Base-by-base conservation (phyloP, 148 eudicot species). In the Vaccinium vitisidaea region DNA sequence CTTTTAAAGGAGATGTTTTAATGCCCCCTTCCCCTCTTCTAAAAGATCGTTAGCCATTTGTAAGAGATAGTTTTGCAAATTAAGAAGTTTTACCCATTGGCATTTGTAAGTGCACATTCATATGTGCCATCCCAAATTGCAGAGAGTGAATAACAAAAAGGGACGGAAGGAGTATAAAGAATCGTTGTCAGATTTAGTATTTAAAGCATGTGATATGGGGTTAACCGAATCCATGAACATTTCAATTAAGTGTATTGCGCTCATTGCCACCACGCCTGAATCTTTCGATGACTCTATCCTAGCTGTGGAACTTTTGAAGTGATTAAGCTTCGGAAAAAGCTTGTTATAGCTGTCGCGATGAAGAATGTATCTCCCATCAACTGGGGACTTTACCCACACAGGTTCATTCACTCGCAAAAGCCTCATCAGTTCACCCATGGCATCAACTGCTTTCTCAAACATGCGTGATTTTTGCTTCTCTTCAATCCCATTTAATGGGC, bases 221-320 rank as follows among this genome's bases (percentile, higher is more conserved):
- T 12, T 58, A 65, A 91, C 95, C 79, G 89, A 71, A 48, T 93
- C 87, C 58, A 92, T 71, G 79, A 86, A 86, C 86, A 88, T 88
- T 77, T 92, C 89, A 13, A 93, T 86, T 79, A 93, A 83, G 15
- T 55, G 79, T 19, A 61, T 52, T 9, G 88, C 91, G 21, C 79
- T 69, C 90, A 89, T 81, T 25, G 79, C 81, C 77, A 91, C 92
- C 50, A 90, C 80, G 21, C 87, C 90, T 0, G 88, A 86, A 83
- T 84, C 85, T 83, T 89, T 93, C 23, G 95, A 90, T 2, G 91
- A 88, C 74, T 91, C 95, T n/a, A 87, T 75, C 54, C 87, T 77
- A 14, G 91, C 74, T 43, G 61, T 74, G 7, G 79, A 83, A 71
- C 36, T 77, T 77, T 75, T 77, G 10, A 81, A 75, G 69, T 83